Conservation (phyloP, 306 rosid genomes). For the Acacia melanoxylon region DNA sequence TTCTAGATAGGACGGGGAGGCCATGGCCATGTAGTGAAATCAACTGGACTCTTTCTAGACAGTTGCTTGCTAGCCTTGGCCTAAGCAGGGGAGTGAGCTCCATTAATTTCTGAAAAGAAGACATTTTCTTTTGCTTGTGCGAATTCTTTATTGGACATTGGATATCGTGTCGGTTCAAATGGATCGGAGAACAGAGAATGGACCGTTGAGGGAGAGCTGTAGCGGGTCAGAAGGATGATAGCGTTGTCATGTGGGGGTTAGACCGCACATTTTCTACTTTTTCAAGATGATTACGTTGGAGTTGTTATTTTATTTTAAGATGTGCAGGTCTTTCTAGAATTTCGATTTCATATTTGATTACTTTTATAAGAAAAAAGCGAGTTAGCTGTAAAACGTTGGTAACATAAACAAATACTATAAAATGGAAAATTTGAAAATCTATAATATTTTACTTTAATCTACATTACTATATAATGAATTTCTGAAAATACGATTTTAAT, state of each 20-base stretch:
- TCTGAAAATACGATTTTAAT: too few relatives aligned
- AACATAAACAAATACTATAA: too few relatives aligned
- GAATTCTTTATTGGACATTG: neutral
- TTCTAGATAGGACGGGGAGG: neutral
- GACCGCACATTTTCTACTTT: neutral
- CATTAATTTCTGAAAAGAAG: neutral
- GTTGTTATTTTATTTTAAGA: neutral
- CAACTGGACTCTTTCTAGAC: slow-evolving; percentile 13
- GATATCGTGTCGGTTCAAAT: neutral
- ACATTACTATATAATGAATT: too few relatives aligned
- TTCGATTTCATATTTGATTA: neutral
- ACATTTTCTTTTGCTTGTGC: neutral
- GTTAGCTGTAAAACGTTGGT: too few relatives aligned
- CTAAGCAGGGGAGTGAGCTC: neutral
- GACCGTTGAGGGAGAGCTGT: neutral
- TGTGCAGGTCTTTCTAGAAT: neutral
- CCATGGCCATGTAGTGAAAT: neutral
- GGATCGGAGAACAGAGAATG: neutral
- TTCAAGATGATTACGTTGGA: neutral
- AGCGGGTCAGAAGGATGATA: neutral
- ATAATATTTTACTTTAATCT: too few relatives aligned
- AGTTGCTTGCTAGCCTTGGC: neutral
- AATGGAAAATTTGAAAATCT: too few relatives aligned
- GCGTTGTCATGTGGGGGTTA: neutral
- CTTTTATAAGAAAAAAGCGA: too few relatives aligned